These are phyloP conservation scores for Pseudotulostoma volvatum DNA, from an alignment of 495 filamentous ascomycete genomes.

Conservation along the genomic window DNA sequence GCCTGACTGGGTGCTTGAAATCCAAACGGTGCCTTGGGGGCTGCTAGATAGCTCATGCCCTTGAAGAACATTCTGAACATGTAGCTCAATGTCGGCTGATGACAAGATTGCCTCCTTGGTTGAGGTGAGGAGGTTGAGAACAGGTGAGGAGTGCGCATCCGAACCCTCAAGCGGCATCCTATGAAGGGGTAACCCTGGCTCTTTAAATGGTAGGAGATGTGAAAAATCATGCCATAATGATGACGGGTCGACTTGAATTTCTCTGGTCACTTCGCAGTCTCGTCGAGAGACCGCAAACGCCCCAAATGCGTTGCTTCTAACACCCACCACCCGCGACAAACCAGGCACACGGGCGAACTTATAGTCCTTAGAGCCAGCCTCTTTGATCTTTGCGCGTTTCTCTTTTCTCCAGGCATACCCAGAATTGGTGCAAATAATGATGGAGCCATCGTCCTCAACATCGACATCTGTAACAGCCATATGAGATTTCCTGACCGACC, in stretches of 20 bases:
- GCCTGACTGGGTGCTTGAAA: slow-evolving; percentile 44
- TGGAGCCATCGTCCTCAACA: slow-evolving; percentile 83
- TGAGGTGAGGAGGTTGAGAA: slow-evolving; percentile 7
- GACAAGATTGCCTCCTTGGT: slow-evolving; percentile 32
- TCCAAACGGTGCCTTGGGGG: slow-evolving; percentile 23
- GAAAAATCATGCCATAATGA: slow-evolving; percentile 60
- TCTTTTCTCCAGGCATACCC: slow-evolving; percentile 83
- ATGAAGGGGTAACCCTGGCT: neutral
- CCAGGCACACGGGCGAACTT: slow-evolving; percentile 84
- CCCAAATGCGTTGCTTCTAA: slow-evolving; percentile 74
- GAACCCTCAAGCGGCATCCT: slow-evolving; percentile 2
- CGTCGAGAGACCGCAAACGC: slow-evolving; percentile 76
- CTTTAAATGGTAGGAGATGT: slow-evolving; percentile 45
- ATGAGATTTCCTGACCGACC: slow-evolving; percentile 61
- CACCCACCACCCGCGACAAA: slow-evolving; percentile 64
- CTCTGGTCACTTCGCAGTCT: slow-evolving; percentile 67
- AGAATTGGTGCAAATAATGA: slow-evolving; percentile 82
- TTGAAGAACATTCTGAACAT: slow-evolving; percentile 28
- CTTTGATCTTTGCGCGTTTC: slow-evolving; percentile 65
- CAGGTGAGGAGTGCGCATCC: slow-evolving; percentile 13
- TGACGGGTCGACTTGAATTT: slow-evolving; percentile 44
- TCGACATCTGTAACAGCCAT: slow-evolving; percentile 79
- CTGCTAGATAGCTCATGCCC: slow-evolving; percentile 3
- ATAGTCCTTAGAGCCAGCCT: slow-evolving; percentile 55
- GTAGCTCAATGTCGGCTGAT: slow-evolving; percentile 39